Evolutionary conservation across 2,329 filamentous ascomycete genomes (phyloP), one percentile per base, ranked within the genome.

Genomic region (Penicillium sp.): DNA sequence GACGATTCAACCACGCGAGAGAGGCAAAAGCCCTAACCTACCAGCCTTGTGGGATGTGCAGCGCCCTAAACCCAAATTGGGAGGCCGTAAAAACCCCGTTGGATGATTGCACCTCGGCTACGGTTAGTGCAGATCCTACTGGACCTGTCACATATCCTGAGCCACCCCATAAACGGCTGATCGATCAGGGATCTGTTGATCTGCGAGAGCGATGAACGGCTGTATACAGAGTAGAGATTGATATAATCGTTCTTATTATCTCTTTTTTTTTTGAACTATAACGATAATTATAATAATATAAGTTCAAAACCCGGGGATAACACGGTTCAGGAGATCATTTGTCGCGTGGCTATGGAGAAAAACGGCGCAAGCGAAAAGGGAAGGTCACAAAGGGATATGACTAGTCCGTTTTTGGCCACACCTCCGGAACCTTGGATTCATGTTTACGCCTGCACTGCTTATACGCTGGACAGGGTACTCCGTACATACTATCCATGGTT

Each of bases 91-190:
- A 63, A 54, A 62, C 50, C 55, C 60, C 63, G 61, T 64, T 53
- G 44, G 51, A 41, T n/a, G 44, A 54, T 54, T 54, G n/a, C 55
- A 46, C 55, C 60, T 66, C 63, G 61, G 60, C 56, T 65, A 57
- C 60, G 56, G 53, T 57, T 66, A 66, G 63, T 66, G 63, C 63
- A 66, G 63, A 66, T 66, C 63, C 59, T 66, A 59, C 59, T 63
- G 48, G 48, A 66, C 69, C 69, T 71, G 69, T 71, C 70, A 72
- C 63, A 65, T 59, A 50, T 22, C 5, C 8, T 9, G 42, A 25
- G 17, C 55, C 51, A 67, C 68, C 66, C 69, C 69, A 67, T 71
- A 67, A 72, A 72, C 70, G 69, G 70, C 59, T 69, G 69, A 71
- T 71, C 68, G 62, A 62, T 63, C 61, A 51, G 43, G 49, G 47